These are phyloP conservation scores for Solanum virginianum DNA, from an alignment of 257 asterid genomes.

Conservation along the genomic window DNA sequence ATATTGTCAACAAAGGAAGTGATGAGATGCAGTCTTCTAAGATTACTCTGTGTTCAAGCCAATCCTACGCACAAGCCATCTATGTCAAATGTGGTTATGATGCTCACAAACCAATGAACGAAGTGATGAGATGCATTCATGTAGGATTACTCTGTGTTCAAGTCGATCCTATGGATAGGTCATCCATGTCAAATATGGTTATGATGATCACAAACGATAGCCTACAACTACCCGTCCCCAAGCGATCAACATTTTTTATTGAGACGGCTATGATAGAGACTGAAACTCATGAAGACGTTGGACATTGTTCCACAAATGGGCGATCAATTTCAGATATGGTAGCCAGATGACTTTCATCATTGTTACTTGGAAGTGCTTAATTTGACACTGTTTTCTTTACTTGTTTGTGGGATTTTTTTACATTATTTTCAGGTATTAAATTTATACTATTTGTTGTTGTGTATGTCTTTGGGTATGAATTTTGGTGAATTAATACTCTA, in stretches of 20 bases:
- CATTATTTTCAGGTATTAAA: too few relatives aligned
- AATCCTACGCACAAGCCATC: too few relatives aligned
- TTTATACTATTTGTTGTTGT: too few relatives aligned
- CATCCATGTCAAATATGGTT: slow-evolving; percentile 17
- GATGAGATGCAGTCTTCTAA: too few relatives aligned
- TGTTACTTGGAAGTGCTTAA: background rate
- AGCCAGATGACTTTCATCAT: background rate
- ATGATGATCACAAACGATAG: slow-evolving; percentile 13
- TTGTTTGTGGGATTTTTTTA: too few relatives aligned
- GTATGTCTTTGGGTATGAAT: too few relatives aligned
- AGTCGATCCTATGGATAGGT: slow-evolving; percentile 14
- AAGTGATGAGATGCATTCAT: slow-evolving; percentile 12
- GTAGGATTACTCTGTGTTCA: slow-evolving; percentile 27
- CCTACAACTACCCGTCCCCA: slow-evolving; percentile 7
- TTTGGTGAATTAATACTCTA: too few relatives aligned
- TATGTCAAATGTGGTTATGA: too few relatives aligned
- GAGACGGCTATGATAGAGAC: background rate
- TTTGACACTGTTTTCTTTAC: background rate
- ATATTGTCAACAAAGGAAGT: too few relatives aligned
- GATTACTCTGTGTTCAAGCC: too few relatives aligned
- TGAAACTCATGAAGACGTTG: background rate
- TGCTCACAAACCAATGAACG: background rate
- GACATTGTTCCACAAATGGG: slow-evolving; percentile 1
- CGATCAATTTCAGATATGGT: slow-evolving; percentile 8
- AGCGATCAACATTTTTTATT: slow-evolving; percentile 18